phyloP scores from a whole-genome alignment of 2,329 filamentous ascomycete genomes.

The Aspergillus glaucus region DNA sequence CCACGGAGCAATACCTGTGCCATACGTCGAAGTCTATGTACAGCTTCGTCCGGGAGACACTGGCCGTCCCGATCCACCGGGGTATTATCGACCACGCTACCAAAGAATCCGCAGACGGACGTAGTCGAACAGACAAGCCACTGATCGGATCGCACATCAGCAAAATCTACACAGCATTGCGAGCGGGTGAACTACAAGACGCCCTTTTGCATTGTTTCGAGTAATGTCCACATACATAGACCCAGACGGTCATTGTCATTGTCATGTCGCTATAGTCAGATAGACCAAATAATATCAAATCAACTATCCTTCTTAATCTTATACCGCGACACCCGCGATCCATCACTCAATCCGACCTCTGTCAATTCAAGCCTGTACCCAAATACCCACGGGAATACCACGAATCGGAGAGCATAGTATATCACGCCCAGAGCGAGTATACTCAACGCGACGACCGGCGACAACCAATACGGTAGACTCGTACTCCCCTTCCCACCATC shows the following conservation, averaged over 20 bases:
- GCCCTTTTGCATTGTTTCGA: neutral
- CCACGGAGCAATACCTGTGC: slow-evolving; percentile 21
- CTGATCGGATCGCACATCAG: slow-evolving; percentile 19
- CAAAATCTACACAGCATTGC: slow-evolving; percentile 19
- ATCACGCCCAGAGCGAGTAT: slow-evolving; percentile 11
- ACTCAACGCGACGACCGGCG: slow-evolving; percentile 11
- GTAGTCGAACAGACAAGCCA: slow-evolving; percentile 5
- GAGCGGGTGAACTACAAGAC: slow-evolving; percentile 10
- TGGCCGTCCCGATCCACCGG: slow-evolving; percentile 28
- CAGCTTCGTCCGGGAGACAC: slow-evolving; percentile 27
- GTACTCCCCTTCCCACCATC: slow-evolving; percentile 5
- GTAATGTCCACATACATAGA: neutral
- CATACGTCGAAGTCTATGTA: slow-evolving; percentile 27
- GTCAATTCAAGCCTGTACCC: slow-evolving; percentile 7
- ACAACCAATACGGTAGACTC: slow-evolving; percentile 14
- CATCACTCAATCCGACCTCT: slow-evolving; percentile 10
- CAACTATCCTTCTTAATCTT: neutral
- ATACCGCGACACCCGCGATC: slow-evolving; percentile 5
- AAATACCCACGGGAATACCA: slow-evolving; percentile 11
- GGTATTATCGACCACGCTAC: slow-evolving; percentile 26
- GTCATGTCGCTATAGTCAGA: too few species aligned
- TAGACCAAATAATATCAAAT: too few species aligned
- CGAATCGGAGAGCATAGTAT: slow-evolving; percentile 10
- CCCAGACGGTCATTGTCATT: neutral
- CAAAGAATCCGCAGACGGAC: slow-evolving; percentile 1